Evolutionary conservation across 1,284 basidiomycete genomes (phyloP).

Genomic region (Tilletia setariae): DNA sequence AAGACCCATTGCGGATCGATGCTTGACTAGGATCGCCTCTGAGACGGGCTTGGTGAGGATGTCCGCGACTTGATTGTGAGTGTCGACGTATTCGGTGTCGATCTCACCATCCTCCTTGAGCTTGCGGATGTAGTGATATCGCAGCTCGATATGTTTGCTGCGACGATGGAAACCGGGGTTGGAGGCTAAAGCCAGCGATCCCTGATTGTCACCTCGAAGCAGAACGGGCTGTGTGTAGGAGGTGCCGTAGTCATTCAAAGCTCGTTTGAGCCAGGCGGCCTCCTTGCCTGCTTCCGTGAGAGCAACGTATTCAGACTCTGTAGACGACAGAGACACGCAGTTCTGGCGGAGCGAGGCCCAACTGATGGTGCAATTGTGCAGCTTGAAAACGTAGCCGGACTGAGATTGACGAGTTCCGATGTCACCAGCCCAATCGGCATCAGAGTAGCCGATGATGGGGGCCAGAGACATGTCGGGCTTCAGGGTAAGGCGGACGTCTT

Average conservation of each 20-base stretch:
- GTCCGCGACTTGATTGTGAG: no score
- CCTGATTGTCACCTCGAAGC: conserved; percentile 55
- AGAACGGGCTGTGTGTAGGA: background rate
- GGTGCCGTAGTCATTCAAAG: background rate
- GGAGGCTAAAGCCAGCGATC: conserved; percentile 53
- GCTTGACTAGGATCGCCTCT: no score
- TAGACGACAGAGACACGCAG: background rate
- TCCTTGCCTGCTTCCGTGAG: conserved; percentile 12
- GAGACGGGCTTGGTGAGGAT: no score
- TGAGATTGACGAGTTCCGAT: background rate
- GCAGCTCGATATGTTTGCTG: no score
- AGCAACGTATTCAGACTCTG: conserved; percentile 9
- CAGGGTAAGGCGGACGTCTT: background rate
- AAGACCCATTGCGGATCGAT: no score
- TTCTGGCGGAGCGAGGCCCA: background rate
- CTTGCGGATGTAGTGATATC: no score
- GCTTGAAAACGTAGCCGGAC: conserved; percentile 13
- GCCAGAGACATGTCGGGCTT: background rate
- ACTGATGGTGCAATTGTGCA: background rate
- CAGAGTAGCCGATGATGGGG: background rate
- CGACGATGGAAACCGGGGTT: no score
- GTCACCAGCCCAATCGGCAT: conserved; percentile 6
- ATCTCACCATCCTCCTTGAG: no score
- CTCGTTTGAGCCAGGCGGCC: background rate
- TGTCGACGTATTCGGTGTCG: no score